Conservation (phyloP, 371 early-diverging fungal genomes). For the Haplosporangium sp. region DNA sequence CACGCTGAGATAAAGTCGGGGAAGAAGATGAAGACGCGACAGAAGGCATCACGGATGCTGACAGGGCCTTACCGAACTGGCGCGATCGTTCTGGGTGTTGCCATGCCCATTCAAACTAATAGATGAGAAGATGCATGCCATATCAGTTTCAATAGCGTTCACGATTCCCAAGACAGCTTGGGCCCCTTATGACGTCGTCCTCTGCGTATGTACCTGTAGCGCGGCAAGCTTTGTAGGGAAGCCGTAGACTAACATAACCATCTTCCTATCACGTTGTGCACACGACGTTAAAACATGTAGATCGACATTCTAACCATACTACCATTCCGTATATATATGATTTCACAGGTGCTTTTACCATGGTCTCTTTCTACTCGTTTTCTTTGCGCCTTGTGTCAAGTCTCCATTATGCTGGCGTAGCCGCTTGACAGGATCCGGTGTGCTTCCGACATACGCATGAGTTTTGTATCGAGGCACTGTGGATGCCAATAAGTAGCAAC, state of each 20-base stretch:
- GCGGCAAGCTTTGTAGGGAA: constrained; percentile 68
- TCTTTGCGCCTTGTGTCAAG: constrained; percentile 69
- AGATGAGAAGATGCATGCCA: too few species aligned
- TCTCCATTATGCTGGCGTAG: constrained; percentile 75
- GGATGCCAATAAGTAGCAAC: constrained; percentile 65
- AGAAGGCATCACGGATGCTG: neutral
- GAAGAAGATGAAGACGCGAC: neutral
- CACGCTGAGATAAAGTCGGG: neutral
- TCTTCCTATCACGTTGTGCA: constrained; percentile 51
- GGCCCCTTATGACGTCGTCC: too few species aligned
- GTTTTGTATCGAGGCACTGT: constrained; percentile 51
- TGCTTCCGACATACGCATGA: constrained; percentile 72
- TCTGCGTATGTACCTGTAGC: constrained; percentile 56
- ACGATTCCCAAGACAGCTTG: too few species aligned
- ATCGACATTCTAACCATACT: neutral
- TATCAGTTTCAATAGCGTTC: too few species aligned
- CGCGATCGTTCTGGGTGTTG: constrained; percentile 68
- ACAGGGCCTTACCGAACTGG: constrained; percentile 49
- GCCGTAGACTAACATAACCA: constrained; percentile 66
- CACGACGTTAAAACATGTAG: neutral
- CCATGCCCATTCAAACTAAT: constrained; percentile 77
- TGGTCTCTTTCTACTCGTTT: constrained; percentile 66
- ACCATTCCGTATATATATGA: neutral
- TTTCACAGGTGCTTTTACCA: constrained; percentile 52
- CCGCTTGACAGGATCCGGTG: constrained; percentile 68